A percentile compares a stretch with the other conserved stretches of the same genome.
Conservation (phyloP, 345 rosid genomes). For the Corchorus olitorius region DNA sequence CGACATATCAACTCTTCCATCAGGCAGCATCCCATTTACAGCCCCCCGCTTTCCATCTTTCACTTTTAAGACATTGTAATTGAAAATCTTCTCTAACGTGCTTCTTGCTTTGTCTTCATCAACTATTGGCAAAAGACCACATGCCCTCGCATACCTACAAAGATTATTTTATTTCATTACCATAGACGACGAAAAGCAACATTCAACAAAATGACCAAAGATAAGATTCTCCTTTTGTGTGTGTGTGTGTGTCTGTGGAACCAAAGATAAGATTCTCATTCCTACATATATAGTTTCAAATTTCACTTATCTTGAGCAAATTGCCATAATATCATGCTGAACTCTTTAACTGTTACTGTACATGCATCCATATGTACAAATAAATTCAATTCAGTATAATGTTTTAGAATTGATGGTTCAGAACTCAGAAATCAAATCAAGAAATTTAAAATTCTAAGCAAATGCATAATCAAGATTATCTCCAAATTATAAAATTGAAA, state of each 20-base stretch:
- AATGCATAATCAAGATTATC: neutral
- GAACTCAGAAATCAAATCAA: neutral
- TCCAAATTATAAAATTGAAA: neutral
- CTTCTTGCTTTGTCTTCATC: conserved; percentile 66
- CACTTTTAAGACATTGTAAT: conserved; percentile 76
- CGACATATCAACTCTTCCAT: conserved; percentile 75
- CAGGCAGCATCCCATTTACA: conserved; percentile 91
- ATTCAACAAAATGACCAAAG: neutral
- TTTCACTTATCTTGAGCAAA: neutral
- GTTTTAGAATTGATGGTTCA: neutral
- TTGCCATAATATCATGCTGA: neutral
- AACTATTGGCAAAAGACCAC: conserved; percentile 73
- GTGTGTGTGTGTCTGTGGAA: no score
- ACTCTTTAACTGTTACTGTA: no score
- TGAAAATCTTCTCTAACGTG: conserved; percentile 74
- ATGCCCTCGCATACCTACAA: conserved; percentile 82
- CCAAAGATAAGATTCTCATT: neutral
- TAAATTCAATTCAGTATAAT: neutral
- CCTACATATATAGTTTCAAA: neutral
- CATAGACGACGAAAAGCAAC: neutral
- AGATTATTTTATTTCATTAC: neutral
- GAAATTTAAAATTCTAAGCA: neutral
- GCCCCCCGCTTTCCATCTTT: conserved; percentile 87
- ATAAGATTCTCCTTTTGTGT: neutral
- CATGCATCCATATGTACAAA: no score